Percentiles rank a stretch among this genome's conserved stretches.
phyloP scores from a whole-genome alignment of 805 yeast species.

The Suhomyces sp. region DNA sequence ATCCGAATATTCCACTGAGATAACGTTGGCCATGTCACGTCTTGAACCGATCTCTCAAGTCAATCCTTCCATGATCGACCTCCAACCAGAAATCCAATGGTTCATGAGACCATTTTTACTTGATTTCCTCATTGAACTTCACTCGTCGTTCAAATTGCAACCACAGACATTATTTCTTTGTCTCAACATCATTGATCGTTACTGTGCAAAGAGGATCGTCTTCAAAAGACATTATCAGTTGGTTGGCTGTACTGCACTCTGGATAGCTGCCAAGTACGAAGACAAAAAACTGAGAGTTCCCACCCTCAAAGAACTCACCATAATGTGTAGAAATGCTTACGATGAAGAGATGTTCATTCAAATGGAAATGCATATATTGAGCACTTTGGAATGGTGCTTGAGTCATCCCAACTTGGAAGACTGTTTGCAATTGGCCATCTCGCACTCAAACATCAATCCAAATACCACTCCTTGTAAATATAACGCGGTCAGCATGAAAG shows the following conservation, averaged over 20 bases:
- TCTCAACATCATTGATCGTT: conserved; percentile 44
- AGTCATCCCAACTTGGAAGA: conserved; percentile 53
- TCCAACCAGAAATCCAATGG: conserved; percentile 49
- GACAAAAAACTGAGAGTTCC: conserved; percentile 60
- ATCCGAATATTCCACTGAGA: conserved; percentile 42
- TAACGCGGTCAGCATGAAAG: conserved; percentile 11
- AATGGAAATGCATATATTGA: conserved; percentile 44
- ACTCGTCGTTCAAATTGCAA: conserved; percentile 39
- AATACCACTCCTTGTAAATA: conserved; percentile 27
- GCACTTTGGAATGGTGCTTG: conserved; percentile 43
- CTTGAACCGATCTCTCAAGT: conserved; percentile 42
- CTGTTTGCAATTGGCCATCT: conserved; percentile 42
- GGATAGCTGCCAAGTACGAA: conserved; percentile 53
- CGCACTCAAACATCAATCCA: conserved; percentile 22
- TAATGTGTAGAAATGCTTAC: conserved; percentile 58
- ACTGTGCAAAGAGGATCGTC: conserved; percentile 45
- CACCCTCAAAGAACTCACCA: conserved; percentile 49
- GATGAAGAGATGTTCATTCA: conserved; percentile 52
- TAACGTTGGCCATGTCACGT: conserved; percentile 35
- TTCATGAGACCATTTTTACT: conserved; percentile 46
- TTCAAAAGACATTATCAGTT: conserved; percentile 47
- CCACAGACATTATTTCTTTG: conserved; percentile 44
- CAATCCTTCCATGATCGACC: conserved; percentile 50
- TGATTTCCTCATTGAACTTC: conserved; percentile 44
- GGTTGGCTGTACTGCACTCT: conserved; percentile 47